A percentile compares a stretch with the other conserved stretches of the same genome.
Conservation (phyloP, 2,329 filamentous ascomycete species). For the Phoma sp. region DNA sequence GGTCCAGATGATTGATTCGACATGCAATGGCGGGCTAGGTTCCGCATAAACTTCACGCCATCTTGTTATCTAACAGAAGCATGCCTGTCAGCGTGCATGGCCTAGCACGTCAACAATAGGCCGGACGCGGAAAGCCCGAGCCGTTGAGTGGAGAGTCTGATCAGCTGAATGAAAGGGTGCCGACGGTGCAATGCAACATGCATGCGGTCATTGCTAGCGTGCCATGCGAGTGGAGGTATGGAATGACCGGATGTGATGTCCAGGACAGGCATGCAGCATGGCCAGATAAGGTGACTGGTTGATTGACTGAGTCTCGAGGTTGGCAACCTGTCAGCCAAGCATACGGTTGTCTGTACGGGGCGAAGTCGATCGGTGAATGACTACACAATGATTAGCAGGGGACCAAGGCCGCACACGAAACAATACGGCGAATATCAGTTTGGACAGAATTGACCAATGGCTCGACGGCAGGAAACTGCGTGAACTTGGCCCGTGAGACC, state of each 20-base stretch:
- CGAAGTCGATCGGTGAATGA: constrained; percentile 36
- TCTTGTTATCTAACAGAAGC: constrained; percentile 50
- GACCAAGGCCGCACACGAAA: constrained; percentile 11
- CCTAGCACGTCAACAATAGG: constrained; percentile 51
- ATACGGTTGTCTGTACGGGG: constrained; percentile 33
- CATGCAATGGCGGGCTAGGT: constrained; percentile 54
- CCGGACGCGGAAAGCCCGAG: constrained; percentile 48
- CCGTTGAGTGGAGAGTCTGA: constrained; percentile 49
- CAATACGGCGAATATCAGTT: too few relatives aligned
- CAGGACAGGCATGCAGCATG: constrained; percentile 49
- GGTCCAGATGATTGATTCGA: constrained; percentile 54
- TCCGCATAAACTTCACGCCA: constrained; percentile 54
- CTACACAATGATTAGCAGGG: constrained; percentile 47
- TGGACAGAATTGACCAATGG: constrained; percentile 35
- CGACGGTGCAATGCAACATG: constrained; percentile 49
- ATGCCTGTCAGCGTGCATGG: constrained; percentile 53
- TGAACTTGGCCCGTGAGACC: constrained; percentile 27
- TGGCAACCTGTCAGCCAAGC: constrained; percentile 43
- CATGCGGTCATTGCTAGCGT: constrained; percentile 47
- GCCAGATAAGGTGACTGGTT: constrained; percentile 59
- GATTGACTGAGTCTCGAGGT: constrained; percentile 43
- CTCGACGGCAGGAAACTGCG: constrained; percentile 27
- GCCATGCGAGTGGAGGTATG: constrained; percentile 42
- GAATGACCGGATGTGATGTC: constrained; percentile 48
- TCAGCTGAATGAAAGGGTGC: constrained; percentile 49